A percentile compares a stretch with the other conserved stretches of the same genome.
Conservation (phyloP, 2,329 filamentous ascomycete genomes). For the Penicillium sp. region DNA sequence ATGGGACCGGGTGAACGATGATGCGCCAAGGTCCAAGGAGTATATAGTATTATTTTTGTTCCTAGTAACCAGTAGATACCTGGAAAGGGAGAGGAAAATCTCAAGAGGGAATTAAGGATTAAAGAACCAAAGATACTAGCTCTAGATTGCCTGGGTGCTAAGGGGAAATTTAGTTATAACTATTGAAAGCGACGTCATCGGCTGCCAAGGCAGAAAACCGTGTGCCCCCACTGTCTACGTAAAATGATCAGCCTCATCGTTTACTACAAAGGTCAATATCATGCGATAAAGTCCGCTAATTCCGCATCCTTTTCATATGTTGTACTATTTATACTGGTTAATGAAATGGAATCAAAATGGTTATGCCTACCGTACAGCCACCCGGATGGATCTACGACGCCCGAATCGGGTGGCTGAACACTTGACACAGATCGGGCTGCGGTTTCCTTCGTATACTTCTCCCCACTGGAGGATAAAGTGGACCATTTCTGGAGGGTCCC, state of each 20-base stretch:
- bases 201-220: conserved; percentile 2
- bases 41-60: not conserved
- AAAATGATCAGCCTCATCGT: not conserved
- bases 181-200: conserved; percentile 1
- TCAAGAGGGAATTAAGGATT: not conserved
- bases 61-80: not conserved
- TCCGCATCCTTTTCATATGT: not conserved
- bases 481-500: not conserved
- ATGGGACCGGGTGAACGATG: not conserved
- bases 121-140: not conserved
- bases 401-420: conserved; percentile 2
- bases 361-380: not conserved
- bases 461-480: too few relatives aligned
- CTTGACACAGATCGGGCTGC: not conserved
- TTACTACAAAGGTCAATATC: not conserved
- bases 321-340: not conserved
- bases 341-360: not conserved
- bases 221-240: not conserved
- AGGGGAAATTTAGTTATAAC: not conserved
- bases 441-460: too few relatives aligned
- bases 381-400: not conserved
- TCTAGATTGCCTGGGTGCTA: not conserved
- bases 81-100: too few relatives aligned
- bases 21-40: not conserved
- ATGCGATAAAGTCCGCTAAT: not conserved